Base-by-base conservation (phyloP, 371 early-diverging fungal genomes). In the Rhizopus microsporus region DNA sequence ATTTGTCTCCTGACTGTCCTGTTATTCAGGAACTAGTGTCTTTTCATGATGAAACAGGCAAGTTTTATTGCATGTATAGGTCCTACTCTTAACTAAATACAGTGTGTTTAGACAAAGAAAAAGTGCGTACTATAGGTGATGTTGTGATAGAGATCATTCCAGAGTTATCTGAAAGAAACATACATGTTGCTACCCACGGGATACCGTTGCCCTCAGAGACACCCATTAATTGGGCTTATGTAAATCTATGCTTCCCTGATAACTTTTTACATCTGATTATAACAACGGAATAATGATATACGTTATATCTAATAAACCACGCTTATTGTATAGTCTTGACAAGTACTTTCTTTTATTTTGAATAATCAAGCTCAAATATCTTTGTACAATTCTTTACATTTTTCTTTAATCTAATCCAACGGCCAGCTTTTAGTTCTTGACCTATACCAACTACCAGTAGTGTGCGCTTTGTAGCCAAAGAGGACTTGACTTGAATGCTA, bases 391-490 rank as follows among this genome's bases (percentile, higher is more conserved):
- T 93, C 72, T 84, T 89, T 16, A 79, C 87, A 37, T 81, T 78
- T 30, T 52, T 50, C 63, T 85, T 84, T 59, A 85, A 60, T 60
- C 83, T 74, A 69, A 87, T 68, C 98, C 98, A 98, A 45, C 98
- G 85, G n/a, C 98, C 98, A 44, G 88, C 56, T 56, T 87, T 80
- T 57, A 91, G 90, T 68, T 98, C 96, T 69, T 93, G 92, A 13
- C 95, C 95, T 30, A 90, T 74, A 9, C 88, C 95, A 0, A 84
- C 86, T 3, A 87, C 83, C n/a, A 96, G 55, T n/a, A 78, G 50
- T 5, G 83, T 79, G 38, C 71, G 81, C 44, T 77, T 82, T 32
- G 74, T 72, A 30, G 81, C 70, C 30, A 68, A 74, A 37, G 74
- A 61, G 3, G 78, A 72, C 51, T 81, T 77, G 52, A 83, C 59